A percentile compares a stretch with the other conserved stretches of the same genome.
Conservation (phyloP, 2,329 filamentous ascomycete genomes). For the Colletotrichum sp. region DNA sequence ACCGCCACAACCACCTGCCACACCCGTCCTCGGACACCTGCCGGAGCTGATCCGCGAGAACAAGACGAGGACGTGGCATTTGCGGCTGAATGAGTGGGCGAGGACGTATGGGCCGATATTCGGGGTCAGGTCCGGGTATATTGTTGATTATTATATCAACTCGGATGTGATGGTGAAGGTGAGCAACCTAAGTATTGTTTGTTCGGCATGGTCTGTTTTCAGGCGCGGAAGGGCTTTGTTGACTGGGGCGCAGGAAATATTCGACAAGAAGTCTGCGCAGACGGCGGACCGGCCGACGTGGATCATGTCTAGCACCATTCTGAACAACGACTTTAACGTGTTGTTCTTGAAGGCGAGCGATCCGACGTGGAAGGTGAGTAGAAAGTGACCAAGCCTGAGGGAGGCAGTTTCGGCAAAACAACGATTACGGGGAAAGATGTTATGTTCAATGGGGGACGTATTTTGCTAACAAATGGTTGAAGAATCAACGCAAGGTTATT, state of each 20-base stretch:
- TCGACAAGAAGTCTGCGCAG: slow-evolving; percentile 1
- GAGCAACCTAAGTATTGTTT: background rate
- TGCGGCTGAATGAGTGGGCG: background rate
- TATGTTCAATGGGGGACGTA: background rate
- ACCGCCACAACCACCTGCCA: background rate
- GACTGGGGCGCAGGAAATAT: background rate
- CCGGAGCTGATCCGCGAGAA: background rate
- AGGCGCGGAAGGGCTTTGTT: background rate
- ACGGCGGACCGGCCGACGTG: background rate
- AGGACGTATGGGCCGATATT: background rate
- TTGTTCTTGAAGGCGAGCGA: background rate
- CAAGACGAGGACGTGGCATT: background rate
- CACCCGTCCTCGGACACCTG: background rate
- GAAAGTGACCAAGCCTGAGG: background rate
- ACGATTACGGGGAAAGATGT: rapidly evolving
- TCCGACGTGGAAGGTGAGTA: background rate
- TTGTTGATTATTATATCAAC: slow-evolving; percentile 5
- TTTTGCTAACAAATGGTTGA: rapidly evolving
- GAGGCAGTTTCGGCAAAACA: rapidly evolving
- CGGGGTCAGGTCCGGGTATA: background rate
- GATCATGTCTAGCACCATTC: background rate
- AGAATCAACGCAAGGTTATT: background rate
- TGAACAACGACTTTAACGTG: background rate
- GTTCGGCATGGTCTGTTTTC: background rate
- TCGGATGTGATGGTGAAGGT: background rate